Evolutionary conservation across 257 asterid genomes (phyloP).

Genomic region (Primulina tabacum): DNA sequence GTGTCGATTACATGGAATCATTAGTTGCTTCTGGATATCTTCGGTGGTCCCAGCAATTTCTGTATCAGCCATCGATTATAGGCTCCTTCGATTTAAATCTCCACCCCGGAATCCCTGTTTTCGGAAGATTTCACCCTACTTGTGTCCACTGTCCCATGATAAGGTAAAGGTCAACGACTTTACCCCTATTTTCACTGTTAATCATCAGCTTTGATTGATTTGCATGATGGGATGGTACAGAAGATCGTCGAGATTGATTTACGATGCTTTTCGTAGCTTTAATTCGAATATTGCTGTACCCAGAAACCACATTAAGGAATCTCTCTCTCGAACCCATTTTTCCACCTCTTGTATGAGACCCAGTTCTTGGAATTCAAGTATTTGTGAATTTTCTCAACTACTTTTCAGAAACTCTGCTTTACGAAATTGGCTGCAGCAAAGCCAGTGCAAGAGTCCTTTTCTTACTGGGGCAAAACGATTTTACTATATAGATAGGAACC

Average conservation of each 20-base stretch:
- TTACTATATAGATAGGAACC: conserved; percentile 59
- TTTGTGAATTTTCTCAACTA: conserved; percentile 32
- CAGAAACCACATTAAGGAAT: background rate
- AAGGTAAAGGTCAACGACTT: no score
- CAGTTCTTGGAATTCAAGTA: conserved; percentile 13
- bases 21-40: background rate
- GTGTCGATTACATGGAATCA: background rate
- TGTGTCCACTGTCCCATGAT: no score
- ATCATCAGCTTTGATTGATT: conserved; percentile 10
- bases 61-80: background rate
- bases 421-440: conserved; percentile 31
- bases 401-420: conserved; percentile 39
- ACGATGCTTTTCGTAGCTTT: conserved; percentile 37
- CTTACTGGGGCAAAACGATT: conserved; percentile 58
- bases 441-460: conserved; percentile 38
- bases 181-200: background rate
- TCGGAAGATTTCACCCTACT: no score
- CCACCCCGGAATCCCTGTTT: background rate
- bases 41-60: background rate
- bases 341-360: conserved; percentile 12
- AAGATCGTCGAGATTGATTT: conserved; percentile 44
- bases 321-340: background rate
- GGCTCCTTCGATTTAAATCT: background rate
- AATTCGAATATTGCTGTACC: conserved; percentile 32
- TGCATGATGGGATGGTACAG: conserved; percentile 65